These are phyloP conservation scores for Neurospora pannonica DNA, from an alignment of 495 filamentous ascomycete species.

Conservation along the genomic window DNA sequence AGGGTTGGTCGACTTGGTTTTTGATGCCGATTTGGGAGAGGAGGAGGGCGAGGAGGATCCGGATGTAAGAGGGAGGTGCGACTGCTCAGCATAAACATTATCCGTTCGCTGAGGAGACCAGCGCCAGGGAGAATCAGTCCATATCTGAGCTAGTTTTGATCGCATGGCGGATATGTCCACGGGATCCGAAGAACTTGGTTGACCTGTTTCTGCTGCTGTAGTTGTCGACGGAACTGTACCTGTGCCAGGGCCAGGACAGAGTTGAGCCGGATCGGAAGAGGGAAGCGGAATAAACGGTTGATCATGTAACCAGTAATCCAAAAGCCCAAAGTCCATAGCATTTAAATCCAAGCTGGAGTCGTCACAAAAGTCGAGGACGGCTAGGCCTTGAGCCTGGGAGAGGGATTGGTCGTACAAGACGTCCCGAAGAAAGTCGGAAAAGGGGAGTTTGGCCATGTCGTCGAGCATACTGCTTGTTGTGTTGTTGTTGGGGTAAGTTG, in stretches of 20 bases:
- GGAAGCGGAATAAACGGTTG: background rate
- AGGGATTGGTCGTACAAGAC: slow-evolving; percentile 25
- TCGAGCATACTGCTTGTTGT: background rate
- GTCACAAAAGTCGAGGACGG: slow-evolving; percentile 39
- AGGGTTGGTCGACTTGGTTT: background rate
- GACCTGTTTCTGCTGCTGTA: background rate
- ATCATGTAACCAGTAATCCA: slow-evolving; percentile 37
- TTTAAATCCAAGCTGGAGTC: slow-evolving; percentile 49
- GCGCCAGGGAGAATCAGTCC: slow-evolving; percentile 42
- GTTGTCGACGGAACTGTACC: background rate
- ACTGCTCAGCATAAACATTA: slow-evolving; percentile 41
- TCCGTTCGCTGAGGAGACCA: slow-evolving; percentile 45
- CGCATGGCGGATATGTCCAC: slow-evolving; percentile 25
- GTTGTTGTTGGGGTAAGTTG: slow-evolving; percentile 8
- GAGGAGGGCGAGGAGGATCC: background rate
- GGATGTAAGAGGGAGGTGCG: slow-evolving; percentile 37
- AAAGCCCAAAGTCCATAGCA: slow-evolving; percentile 49
- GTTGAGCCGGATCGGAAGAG: background rate
- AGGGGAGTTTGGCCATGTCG: slow-evolving; percentile 17
- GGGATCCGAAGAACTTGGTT: slow-evolving; percentile 13
- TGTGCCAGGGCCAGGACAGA: background rate
- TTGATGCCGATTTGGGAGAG: background rate
- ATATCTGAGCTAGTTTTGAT: slow-evolving; percentile 24
- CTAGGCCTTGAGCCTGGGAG: slow-evolving; percentile 25
- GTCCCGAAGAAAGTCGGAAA: slow-evolving; percentile 28